Conservation (phyloP, 2,329 filamentous ascomycete genomes). For the Fusarium subglutinans region DNA sequence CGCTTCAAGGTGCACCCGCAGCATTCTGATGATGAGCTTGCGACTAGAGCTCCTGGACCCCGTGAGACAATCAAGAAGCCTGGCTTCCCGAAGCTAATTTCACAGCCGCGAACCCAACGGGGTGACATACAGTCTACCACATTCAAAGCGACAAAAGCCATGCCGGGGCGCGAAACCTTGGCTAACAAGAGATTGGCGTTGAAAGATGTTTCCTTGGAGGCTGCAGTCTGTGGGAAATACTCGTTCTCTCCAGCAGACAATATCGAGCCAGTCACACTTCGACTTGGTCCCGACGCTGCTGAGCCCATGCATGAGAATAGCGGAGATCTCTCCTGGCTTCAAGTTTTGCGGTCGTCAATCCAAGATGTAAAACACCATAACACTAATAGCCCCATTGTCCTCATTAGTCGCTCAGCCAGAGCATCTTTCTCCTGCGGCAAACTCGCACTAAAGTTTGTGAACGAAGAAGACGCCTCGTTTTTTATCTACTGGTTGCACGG, state of each 20-base stretch:
- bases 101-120: constrained; percentile 17
- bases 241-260: background rate
- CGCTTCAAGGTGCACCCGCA: constrained; percentile 9
- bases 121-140: constrained; percentile 44
- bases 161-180: background rate
- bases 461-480: background rate
- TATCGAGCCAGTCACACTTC: background rate
- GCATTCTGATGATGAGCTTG: constrained; percentile 47
- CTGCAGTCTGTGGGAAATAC: constrained; percentile 40
- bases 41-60: background rate
- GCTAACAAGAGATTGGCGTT: background rate
- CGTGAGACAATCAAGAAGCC: constrained; percentile 6
- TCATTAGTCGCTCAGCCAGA: constrained; percentile 35
- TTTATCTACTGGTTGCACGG: constrained; percentile 31
- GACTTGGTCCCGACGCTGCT: constrained; percentile 7
- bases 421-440: background rate
- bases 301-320: background rate
- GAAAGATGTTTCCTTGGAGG: constrained; percentile 19
- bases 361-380: constrained; percentile 18
- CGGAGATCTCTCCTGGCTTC: constrained; percentile 32
- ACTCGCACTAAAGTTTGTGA: constrained; percentile 38
- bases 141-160: constrained; percentile 7
- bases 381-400: constrained; percentile 26
- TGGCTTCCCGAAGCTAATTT: constrained; percentile 23
- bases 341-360: constrained; percentile 30